Conservation (phyloP, 352 stramenopile genomes). For the Albugo candida region DNA sequence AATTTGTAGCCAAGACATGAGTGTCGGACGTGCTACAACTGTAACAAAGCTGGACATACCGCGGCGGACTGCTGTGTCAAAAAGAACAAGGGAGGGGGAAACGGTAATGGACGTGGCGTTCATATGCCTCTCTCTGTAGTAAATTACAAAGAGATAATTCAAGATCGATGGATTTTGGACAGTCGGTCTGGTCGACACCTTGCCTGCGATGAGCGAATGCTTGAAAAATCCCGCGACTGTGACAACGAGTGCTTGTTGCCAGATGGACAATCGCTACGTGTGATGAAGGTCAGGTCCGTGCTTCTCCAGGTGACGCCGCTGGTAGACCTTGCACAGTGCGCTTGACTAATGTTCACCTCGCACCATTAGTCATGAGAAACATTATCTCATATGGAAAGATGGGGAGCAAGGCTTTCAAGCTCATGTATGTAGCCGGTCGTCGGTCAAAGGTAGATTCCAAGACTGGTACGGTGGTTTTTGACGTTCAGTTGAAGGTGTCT, state of each 20-base stretch:
- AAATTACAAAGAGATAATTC: too few species aligned
- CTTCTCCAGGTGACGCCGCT: neutral
- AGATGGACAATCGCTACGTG: neutral
- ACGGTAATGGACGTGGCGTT: too few species aligned
- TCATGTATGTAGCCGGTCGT: neutral
- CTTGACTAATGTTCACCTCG: neutral
- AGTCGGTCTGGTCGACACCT: neutral
- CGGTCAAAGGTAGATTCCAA: neutral
- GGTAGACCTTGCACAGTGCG: neutral
- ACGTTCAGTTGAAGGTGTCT: too few species aligned
- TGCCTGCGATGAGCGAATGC: neutral
- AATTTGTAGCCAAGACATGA: too few species aligned
- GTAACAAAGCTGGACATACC: too few species aligned
- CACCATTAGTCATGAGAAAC: neutral
- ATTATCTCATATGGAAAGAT: neutral
- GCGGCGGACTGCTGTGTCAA: too few species aligned
- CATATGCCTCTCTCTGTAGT: too few species aligned
- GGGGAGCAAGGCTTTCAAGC: neutral
- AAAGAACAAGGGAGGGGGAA: too few species aligned
- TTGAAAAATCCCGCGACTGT: neutral
- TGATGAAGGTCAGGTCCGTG: neutral
- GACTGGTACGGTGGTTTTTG: neutral
- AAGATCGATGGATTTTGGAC: neutral
- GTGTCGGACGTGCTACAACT: too few species aligned
- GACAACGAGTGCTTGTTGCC: neutral